Evolutionary conservation across 345 rosid genomes (phyloP).

Genomic region (Noccaea caerulescens): DNA sequence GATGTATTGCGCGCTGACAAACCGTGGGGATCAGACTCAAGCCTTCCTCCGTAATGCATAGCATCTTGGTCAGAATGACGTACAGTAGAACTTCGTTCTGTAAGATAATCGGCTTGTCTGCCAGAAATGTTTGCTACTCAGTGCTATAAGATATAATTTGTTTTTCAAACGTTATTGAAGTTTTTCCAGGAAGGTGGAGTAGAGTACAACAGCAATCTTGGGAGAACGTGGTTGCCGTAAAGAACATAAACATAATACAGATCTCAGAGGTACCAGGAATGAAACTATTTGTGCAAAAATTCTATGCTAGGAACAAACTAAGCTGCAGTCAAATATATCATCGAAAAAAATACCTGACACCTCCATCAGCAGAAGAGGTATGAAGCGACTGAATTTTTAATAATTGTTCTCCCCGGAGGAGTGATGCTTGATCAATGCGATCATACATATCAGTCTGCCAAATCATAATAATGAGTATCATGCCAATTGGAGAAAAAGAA

Average conservation of each 20-base stretch:
- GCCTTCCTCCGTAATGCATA: slow-evolving; percentile 76
- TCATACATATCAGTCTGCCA: slow-evolving; percentile 74
- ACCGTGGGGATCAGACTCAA: slow-evolving; percentile 73
- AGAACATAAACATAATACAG: slow-evolving; percentile 20
- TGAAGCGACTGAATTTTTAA: slow-evolving; percentile 74
- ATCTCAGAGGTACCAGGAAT: slow-evolving; percentile 19
- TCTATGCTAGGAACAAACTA: neutral
- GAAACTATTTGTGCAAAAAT: slow-evolving; percentile 12
- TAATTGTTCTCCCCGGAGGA: slow-evolving; percentile 83
- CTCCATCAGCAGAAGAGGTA: slow-evolving; percentile 70
- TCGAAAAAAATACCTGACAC: slow-evolving; percentile 65
- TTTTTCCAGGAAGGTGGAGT: slow-evolving; percentile 11
- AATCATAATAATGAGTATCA: slow-evolving; percentile 12
- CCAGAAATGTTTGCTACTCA: slow-evolving; percentile 91
- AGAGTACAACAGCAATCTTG: slow-evolving; percentile 4
- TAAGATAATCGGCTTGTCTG: slow-evolving; percentile 89
- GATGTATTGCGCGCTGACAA: slow-evolving; percentile 66
- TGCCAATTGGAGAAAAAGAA: neutral
- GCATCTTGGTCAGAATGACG: slow-evolving; percentile 77
- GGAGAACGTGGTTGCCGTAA: slow-evolving; percentile 34
- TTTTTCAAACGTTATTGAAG: slow-evolving; percentile 35
- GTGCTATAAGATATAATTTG: slow-evolving; percentile 47
- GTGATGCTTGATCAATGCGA: slow-evolving; percentile 76
- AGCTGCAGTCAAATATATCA: slow-evolving; percentile 10
- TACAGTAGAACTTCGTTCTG: slow-evolving; percentile 77